Evolutionary conservation across 345 rosid genomes (phyloP).

Genomic region (Populus alba): DNA sequence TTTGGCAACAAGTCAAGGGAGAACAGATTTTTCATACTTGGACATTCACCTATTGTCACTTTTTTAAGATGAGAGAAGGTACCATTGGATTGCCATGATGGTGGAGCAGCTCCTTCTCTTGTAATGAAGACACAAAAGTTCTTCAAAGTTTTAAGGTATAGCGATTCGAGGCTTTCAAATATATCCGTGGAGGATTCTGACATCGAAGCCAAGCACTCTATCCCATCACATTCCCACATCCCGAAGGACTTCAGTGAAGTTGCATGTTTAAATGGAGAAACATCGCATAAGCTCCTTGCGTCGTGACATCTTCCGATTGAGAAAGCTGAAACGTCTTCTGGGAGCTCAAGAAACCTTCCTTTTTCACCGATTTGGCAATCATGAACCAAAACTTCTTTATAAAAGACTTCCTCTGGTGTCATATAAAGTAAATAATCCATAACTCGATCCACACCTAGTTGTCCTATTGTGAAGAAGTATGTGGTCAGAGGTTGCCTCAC

Average conservation of each 20-base stretch:
- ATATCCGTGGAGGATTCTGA: not conserved
- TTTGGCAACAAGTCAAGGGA: not conserved
- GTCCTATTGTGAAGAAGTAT: not conserved
- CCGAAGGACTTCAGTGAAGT: not conserved
- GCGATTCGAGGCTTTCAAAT: not conserved
- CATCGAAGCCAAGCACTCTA: not conserved
- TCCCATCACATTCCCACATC: not conserved
- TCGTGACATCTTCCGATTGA: not conserved
- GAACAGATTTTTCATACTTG: slow-evolving; percentile 15
- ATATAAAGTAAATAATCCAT: not conserved
- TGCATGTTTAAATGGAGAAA: not conserved
- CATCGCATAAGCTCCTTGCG: not conserved
- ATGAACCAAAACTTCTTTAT: not conserved
- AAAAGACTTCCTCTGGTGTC: not conserved
- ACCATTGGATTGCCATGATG: not conserved
- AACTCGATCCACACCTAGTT: not conserved
- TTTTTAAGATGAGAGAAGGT: not conserved
- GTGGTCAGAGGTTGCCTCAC: not conserved
- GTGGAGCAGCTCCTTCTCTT: not conserved
- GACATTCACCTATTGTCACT: not conserved
- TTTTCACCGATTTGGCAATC: not conserved
- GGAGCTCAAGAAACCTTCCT: not conserved
- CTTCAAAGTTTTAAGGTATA: not conserved
- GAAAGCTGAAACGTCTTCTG: not conserved
- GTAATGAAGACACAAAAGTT: not conserved